phyloP scores from a whole-genome alignment of 1,284 basidiomycete species.

The Ceratobasidium sp. region DNA sequence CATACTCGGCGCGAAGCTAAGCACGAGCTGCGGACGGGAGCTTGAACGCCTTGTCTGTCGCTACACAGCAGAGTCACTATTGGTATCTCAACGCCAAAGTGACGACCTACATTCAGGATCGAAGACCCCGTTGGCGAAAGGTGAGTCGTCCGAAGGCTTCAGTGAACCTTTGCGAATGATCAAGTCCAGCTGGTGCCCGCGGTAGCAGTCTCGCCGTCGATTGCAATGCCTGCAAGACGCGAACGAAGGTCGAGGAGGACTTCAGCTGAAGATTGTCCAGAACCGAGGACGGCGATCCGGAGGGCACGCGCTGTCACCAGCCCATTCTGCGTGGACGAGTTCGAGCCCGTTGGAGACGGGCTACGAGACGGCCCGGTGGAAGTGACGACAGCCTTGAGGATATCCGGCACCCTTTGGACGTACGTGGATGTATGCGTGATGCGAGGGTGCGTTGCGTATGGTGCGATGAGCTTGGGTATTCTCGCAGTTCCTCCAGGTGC shows the following conservation, averaged over 20 bases:
- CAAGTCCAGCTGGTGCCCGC: constrained; percentile 62
- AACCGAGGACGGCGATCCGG: constrained; percentile 65
- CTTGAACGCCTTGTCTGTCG: constrained; percentile 58
- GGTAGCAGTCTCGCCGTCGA: constrained; percentile 53
- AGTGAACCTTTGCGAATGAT: constrained; percentile 66
- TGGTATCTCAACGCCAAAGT: constrained; percentile 19
- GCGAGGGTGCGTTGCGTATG: constrained; percentile 52
- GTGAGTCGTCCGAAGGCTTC: constrained; percentile 67
- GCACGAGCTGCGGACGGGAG: constrained; percentile 57
- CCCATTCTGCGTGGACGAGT: constrained; percentile 3
- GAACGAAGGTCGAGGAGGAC: constrained; percentile 60
- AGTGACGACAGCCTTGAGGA: constrained; percentile 28
- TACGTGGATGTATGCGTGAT: constrained; percentile 63
- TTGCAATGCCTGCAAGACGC: constrained; percentile 54
- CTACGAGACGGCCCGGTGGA: constrained; percentile 33
- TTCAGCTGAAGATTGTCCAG: constrained; percentile 67
- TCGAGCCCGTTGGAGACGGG: constrained; percentile 9
- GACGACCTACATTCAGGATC: constrained; percentile 61
- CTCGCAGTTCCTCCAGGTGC: constrained; percentile 64
- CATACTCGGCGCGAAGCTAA: constrained; percentile 60
- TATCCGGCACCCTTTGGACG: constrained; percentile 47
- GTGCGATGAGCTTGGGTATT: constrained; percentile 59
- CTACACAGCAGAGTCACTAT: constrained; percentile 21
- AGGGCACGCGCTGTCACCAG: constrained; percentile 45
- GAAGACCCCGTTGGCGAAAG: constrained; percentile 70